Evolutionary conservation across 2,329 filamentous ascomycete species (phyloP).

Genomic region (Venturia carpophila): DNA sequence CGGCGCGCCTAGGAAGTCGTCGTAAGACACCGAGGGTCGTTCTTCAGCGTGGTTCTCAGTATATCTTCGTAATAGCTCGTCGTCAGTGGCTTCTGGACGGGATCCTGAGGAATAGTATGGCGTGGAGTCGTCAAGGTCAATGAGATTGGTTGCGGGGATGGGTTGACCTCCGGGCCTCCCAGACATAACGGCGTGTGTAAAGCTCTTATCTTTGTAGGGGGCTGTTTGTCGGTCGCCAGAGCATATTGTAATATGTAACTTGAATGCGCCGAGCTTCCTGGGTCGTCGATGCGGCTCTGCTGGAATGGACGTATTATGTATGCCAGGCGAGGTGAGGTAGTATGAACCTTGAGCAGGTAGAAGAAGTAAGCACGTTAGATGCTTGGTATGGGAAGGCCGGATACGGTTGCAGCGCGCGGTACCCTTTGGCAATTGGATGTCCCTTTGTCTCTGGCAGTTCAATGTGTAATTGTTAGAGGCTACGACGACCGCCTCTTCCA

Average conservation of each 20-base stretch:
- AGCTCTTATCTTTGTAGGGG: constrained; percentile 12
- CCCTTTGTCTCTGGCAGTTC: not conserved
- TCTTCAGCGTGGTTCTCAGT: constrained; percentile 59
- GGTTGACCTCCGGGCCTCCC: constrained; percentile 46
- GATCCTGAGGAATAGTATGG: constrained; percentile 68
- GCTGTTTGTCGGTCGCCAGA: not conserved
- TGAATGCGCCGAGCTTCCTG: not conserved
- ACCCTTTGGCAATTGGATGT: not conserved
- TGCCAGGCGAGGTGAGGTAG: constrained; percentile 2
- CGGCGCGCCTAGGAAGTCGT: constrained; percentile 77
- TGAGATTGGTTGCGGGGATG: constrained; percentile 48
- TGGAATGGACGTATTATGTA: constrained; percentile 5
- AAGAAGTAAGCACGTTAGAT: not conserved
- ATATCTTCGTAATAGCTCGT: constrained; percentile 69
- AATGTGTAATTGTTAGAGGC: not conserved
- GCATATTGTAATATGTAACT: constrained; percentile 10
- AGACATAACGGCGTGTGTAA: constrained; percentile 35
- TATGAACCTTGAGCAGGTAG: not conserved
- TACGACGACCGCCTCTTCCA: not conserved
- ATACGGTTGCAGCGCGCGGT: not conserved
- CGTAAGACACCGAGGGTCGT: constrained; percentile 85
- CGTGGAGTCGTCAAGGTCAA: constrained; percentile 63
- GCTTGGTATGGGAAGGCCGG: not conserved
- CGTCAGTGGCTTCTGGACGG: constrained; percentile 70
- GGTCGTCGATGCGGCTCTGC: not conserved